Evolutionary conservation across 1,284 basidiomycete genomes (phyloP).

Genomic region (Gomphus bonarii): DNA sequence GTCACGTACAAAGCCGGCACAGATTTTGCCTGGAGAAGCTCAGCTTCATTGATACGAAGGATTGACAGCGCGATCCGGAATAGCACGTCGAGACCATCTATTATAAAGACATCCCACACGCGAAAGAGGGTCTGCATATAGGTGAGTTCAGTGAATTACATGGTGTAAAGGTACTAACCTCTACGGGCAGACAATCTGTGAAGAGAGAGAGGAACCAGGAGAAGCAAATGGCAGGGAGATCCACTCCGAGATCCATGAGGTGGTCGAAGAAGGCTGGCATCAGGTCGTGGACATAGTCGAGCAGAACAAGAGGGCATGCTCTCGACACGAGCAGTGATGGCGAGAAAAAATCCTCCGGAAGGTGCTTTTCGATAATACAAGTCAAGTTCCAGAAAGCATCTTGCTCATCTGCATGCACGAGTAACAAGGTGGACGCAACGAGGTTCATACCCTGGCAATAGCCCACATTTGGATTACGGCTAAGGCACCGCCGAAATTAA

Average conservation of each 20-base stretch:
- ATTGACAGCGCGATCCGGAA: slow-evolving; percentile 87
- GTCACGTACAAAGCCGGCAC: slow-evolving; percentile 82
- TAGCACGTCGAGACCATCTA: slow-evolving; percentile 88
- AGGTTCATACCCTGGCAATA: slow-evolving; percentile 96
- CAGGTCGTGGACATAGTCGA: slow-evolving; percentile 75
- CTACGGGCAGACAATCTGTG: slow-evolving; percentile 92
- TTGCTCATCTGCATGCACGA: slow-evolving; percentile 90
- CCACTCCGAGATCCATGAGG: slow-evolving; percentile 72
- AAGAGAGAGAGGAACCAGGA: slow-evolving; percentile 97
- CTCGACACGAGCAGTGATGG: slow-evolving; percentile 80
- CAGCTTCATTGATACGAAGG: slow-evolving; percentile 72
- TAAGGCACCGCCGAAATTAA: slow-evolving; percentile 19
- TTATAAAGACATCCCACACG: slow-evolving; percentile 92
- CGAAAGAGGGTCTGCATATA: slow-evolving; percentile 66
- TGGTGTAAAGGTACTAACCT: slow-evolving; percentile 40
- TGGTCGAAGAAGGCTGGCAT: slow-evolving; percentile 72
- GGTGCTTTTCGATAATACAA: slow-evolving; percentile 79
- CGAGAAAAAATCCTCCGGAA: slow-evolving; percentile 79
- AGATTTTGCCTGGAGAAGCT: slow-evolving; percentile 74
- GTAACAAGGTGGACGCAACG: slow-evolving; percentile 84
- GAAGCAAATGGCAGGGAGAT: slow-evolving; percentile 91
- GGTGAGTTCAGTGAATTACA: slow-evolving; percentile 8
- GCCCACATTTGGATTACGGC: slow-evolving; percentile 77
- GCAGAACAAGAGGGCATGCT: slow-evolving; percentile 85
- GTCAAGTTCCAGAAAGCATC: slow-evolving; percentile 95